Percentiles rank a stretch among this genome's conserved stretches.
Conservation (phyloP, 164 flowering plant species). For the Stephania yunnanensis region DNA sequence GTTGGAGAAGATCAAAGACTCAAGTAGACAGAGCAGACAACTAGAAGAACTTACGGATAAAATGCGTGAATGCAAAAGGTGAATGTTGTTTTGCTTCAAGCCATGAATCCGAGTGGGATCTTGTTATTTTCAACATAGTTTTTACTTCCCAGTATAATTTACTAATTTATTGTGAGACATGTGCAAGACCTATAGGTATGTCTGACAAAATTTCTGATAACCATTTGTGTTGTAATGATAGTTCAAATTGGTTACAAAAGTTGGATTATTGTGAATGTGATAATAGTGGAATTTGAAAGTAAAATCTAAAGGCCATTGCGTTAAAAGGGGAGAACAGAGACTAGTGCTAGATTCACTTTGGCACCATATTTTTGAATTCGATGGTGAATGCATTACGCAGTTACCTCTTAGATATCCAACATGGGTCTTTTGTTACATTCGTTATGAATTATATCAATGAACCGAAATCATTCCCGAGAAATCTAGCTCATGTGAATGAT, state of each 20-base stretch:
- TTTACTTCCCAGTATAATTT: not conserved
- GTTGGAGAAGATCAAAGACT: constrained; percentile 82
- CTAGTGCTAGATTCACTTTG: not conserved
- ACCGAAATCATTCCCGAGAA: not conserved
- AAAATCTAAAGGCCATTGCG: not conserved
- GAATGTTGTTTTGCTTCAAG: constrained; percentile 7
- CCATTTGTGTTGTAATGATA: not conserved
- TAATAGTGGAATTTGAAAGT: not conserved
- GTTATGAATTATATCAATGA: not conserved
- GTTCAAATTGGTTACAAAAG: not conserved
- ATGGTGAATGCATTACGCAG: not conserved
- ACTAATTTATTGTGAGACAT: not conserved
- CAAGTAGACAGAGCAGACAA: constrained; percentile 73
- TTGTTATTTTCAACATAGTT: not conserved
- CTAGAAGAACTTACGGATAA: constrained; percentile 86
- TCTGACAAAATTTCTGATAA: not conserved
- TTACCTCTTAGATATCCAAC: not conserved
- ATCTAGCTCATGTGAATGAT: not conserved
- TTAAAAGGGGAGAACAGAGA: not conserved
- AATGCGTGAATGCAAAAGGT: constrained; percentile 95
- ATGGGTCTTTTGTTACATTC: not conserved
- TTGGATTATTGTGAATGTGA: not conserved
- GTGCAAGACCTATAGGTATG: not conserved
- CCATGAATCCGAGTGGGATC: not conserved
- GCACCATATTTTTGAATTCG: not conserved